These are phyloP conservation scores for Beta corolliflora DNA, from an alignment of 179 eudicot species.

Conservation along the genomic window DNA sequence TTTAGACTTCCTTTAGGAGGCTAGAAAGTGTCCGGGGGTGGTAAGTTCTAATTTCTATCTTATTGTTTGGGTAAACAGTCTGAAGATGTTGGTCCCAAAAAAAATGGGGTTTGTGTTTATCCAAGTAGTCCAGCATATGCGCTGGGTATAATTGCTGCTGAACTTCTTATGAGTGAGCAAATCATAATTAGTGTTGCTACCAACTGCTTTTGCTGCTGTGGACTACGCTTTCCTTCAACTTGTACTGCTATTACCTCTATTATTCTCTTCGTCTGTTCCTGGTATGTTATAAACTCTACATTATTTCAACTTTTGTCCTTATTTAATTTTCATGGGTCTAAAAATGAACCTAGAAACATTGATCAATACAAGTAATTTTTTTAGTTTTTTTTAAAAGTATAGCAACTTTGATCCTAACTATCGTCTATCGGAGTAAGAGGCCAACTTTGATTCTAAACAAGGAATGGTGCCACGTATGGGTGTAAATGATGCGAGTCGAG, in stretches of 20 bases:
- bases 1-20: too few relatives aligned
- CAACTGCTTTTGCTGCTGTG: slow-evolving; percentile 26
- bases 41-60: neutral
- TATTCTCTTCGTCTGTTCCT: slow-evolving; percentile 23
- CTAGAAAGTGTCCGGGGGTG: too few relatives aligned
- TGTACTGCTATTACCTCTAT: slow-evolving; percentile 4
- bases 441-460: too few relatives aligned
- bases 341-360: too few relatives aligned
- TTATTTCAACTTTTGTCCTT: neutral
- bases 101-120: slow-evolving; percentile 9
- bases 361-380: too few relatives aligned
- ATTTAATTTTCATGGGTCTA: too few relatives aligned
- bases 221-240: slow-evolving; percentile 4
- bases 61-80: neutral
- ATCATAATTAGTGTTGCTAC: slow-evolving; percentile 1
- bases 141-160: slow-evolving; percentile 8
- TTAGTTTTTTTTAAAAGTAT: too few relatives aligned
- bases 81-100: neutral
- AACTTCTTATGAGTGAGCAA: slow-evolving; percentile 7
- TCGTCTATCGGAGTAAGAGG: too few relatives aligned
- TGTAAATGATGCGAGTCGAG: too few relatives aligned
- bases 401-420: too few relatives aligned
- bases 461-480: too few relatives aligned
- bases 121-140: slow-evolving; percentile 16
- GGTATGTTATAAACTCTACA: slow-evolving; percentile 2